Evolutionary conservation across 176 grass and related monocot species (phyloP).

Genomic region (Metroxylon sagu): DNA sequence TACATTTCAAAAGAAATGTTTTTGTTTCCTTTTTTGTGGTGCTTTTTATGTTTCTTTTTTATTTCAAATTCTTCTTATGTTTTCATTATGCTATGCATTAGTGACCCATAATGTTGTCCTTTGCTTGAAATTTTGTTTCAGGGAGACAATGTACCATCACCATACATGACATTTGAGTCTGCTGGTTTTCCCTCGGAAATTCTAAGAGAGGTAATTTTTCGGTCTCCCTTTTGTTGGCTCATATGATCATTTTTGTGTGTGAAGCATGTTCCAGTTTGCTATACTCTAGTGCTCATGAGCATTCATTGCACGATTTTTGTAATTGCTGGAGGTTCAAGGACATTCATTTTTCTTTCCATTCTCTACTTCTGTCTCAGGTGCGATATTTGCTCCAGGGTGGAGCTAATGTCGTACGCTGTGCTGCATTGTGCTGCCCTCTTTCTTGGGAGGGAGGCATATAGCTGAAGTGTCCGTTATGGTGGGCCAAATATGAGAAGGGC

Average conservation of each 20-base stretch:
- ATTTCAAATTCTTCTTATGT: too few species aligned
- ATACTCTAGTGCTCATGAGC: conserved; percentile 35
- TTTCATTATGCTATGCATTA: too few species aligned
- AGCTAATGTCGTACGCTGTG: conserved; percentile 96
- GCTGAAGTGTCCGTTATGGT: conserved; percentile 47
- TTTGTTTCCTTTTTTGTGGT: too few species aligned
- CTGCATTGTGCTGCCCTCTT: conserved; percentile 17
- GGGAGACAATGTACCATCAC: conserved; percentile 79
- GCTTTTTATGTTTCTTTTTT: too few species aligned
- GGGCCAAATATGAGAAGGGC: conserved; percentile 41
- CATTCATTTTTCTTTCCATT: conserved; percentile 19
- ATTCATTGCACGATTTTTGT: conserved; percentile 37
- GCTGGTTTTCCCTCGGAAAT: conserved; percentile 63
- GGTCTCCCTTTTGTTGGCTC: not conserved
- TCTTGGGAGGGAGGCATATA: conserved; percentile 12
- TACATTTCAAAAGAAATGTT: too few species aligned
- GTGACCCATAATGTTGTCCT: conserved; percentile 4
- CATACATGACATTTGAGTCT: conserved; percentile 73
- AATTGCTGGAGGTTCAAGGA: conserved; percentile 24
- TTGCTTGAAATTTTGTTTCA: conserved; percentile 11
- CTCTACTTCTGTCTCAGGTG: conserved; percentile 86
- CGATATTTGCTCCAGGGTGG: conserved; percentile 98
- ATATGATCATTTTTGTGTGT: not conserved
- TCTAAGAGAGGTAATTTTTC: conserved; percentile 70
- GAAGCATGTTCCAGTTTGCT: conserved; percentile 5